Base-by-base conservation (phyloP, 768 basidiomycete genomes). In the Cystofilobasidium bisporidii region DNA sequence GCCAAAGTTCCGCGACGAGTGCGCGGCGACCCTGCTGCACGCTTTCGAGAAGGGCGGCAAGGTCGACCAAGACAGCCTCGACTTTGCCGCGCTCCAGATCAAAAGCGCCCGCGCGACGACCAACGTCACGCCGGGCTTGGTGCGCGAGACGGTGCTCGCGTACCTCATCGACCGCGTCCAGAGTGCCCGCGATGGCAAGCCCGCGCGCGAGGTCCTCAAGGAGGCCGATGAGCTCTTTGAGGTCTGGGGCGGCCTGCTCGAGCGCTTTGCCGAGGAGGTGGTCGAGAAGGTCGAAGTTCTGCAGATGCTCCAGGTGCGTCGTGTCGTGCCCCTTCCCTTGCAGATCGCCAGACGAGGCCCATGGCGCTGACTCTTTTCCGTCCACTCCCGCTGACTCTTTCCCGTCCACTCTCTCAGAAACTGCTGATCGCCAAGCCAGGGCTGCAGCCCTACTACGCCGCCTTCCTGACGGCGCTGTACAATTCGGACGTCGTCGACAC, bases 31-130 rank as follows among this genome's bases (percentile, higher is more conserved):
- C 24, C 83, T 99, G 60, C 88, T 90, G 64, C 87, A 94, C 69
- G 93, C 93, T 30, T 93, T 94, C 76, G 82, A 85, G 12, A 94
- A 99, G 77, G 86, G 83, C 2, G 92, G 96, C 78, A 87, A 86
- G 15, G 86, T 94, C 56, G 91, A 94, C 72, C 91, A 96, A 76
- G 91, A 92, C 1, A 82, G 89, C 0, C 87, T 98, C 70, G 94
- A 98, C 75, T 82, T 98, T 69, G 91, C 94, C 79, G 96, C 94
- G 53, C 83, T 99, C 55, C 88, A 93, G 59, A 94, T 98, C 48
- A 69, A 69, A 53, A 64, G 63, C 90, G 91, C 91, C 41, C 89
- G 87, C 73, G 98, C 97, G 73, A 94, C 97, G 32, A 83, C 89
- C 15, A 81, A 96, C 24, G 70, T 68, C 38, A 71, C 71, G 14